These are phyloP conservation scores for Glebionis coronaria DNA, from an alignment of 129 eudicot genomes.

Conservation along the genomic window DNA sequence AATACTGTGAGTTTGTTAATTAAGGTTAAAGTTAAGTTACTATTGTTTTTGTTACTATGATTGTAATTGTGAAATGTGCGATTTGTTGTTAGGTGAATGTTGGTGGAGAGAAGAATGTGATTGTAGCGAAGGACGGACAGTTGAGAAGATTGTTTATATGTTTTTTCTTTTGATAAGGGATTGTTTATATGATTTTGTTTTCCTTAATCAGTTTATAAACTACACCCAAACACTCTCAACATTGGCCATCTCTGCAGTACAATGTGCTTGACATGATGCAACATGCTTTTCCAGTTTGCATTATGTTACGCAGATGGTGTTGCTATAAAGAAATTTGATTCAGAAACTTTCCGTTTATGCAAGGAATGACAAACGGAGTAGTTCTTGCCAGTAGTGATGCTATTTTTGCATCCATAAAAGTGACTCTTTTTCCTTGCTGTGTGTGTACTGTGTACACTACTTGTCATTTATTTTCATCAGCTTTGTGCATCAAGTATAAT, in stretches of 20 bases:
- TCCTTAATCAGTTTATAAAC: too few relatives aligned
- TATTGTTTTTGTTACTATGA: too few relatives aligned
- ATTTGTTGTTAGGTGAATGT: constrained; percentile 79
- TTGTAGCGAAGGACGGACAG: constrained; percentile 62
- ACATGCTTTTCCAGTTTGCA: too few relatives aligned
- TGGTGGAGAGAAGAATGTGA: constrained; percentile 70
- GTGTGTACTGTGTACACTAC: constrained; percentile 1
- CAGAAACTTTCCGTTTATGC: constrained; percentile 76
- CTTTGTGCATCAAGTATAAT: neutral
- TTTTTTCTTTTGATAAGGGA: too few relatives aligned
- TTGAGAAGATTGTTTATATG: constrained; percentile 63
- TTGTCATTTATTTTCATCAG: neutral
- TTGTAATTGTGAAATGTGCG: too few relatives aligned
- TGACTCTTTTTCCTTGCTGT: constrained; percentile 27
- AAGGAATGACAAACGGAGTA: constrained; percentile 88
- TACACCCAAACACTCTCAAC: too few relatives aligned
- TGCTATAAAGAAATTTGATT: constrained; percentile 93
- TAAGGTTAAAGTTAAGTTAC: too few relatives aligned
- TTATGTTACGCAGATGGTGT: too few relatives aligned
- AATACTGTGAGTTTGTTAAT: too few relatives aligned
- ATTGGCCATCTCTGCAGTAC: too few relatives aligned
- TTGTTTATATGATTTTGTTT: too few relatives aligned
- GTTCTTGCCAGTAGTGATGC: constrained; percentile 99
- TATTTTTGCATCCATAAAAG: constrained; percentile 98
- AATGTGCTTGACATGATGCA: too few relatives aligned